Percentiles rank a stretch among this genome's conserved stretches.
Evolutionary conservation across 1,139 yeast species (phyloP).

Genomic region (Diutina catenulata): DNA sequence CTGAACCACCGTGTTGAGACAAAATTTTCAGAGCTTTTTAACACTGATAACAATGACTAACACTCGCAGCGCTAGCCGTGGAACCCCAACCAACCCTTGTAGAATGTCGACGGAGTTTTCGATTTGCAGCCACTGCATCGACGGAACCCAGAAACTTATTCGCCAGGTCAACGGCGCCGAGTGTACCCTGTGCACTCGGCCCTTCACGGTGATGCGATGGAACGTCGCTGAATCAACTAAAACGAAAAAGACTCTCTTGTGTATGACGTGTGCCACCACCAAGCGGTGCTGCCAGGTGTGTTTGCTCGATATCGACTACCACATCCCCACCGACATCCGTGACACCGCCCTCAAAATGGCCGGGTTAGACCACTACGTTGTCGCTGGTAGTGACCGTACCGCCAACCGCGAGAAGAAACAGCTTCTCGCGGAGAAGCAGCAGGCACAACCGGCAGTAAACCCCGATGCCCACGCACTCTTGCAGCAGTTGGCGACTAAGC

Average conservation of each 20-base stretch:
- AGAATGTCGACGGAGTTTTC: not conserved
- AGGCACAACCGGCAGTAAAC: constrained; percentile 13
- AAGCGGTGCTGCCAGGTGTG: constrained; percentile 85
- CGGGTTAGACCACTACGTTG: constrained; percentile 29
- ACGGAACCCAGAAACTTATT: constrained; percentile 56
- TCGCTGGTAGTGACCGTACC: constrained; percentile 7
- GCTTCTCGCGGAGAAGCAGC: constrained; percentile 25
- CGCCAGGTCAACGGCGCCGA: constrained; percentile 66
- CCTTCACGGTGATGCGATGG: constrained; percentile 78
- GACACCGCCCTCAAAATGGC: constrained; percentile 78
- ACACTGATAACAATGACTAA: constrained; percentile 32
- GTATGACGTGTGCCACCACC: constrained; percentile 67
- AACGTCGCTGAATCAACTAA: constrained; percentile 24
- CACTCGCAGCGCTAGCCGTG: not conserved
- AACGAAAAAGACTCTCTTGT: constrained; percentile 42
- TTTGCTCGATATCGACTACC: constrained; percentile 68
- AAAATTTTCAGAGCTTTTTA: constrained; percentile 57
- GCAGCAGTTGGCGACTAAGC: constrained; percentile 24
- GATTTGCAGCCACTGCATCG: constrained; percentile 59
- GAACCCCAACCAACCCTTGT: not conserved
- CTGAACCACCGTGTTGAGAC: constrained; percentile 48
- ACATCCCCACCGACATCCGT: constrained; percentile 65
- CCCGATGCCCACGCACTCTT: constrained; percentile 18
- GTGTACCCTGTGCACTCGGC: constrained; percentile 71
- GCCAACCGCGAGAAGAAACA: constrained; percentile 33